These are phyloP conservation scores for Populus deltoides DNA, from an alignment of 345 rosid species.

Conservation along the genomic window DNA sequence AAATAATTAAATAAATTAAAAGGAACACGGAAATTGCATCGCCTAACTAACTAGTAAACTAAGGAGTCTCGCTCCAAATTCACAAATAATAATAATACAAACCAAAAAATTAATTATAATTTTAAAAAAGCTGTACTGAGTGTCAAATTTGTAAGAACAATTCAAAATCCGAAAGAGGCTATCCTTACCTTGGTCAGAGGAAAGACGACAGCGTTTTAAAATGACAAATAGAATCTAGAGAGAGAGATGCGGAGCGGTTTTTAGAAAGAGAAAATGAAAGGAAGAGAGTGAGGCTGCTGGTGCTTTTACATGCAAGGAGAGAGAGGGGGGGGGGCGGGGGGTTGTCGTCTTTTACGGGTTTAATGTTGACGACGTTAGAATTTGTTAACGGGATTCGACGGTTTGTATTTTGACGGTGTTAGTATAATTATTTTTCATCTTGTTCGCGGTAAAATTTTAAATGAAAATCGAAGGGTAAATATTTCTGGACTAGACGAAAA, in stretches of 20 bases:
- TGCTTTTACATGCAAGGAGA: neutral
- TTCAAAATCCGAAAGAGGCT: neutral
- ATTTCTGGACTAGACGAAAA: too few relatives aligned
- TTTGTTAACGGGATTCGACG: neutral
- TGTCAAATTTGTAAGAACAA: constrained; percentile 20
- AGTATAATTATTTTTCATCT: neutral
- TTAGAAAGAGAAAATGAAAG: constrained; percentile 13
- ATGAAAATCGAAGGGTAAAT: neutral
- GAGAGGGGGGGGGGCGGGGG: constrained; percentile 32
- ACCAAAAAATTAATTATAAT: constrained; percentile 8
- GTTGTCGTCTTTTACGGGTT: constrained; percentile 55
- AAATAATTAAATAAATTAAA: constrained; percentile 10
- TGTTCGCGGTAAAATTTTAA: constrained; percentile 14
- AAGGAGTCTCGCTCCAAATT: constrained; percentile 32
- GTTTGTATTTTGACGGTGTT: constrained; percentile 30
- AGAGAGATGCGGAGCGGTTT: neutral
- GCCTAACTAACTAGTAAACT: constrained; percentile 32
- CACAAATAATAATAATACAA: constrained; percentile 21
- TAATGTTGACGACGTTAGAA: constrained; percentile 41
- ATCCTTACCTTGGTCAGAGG: constrained; percentile 11
- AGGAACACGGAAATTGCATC: constrained; percentile 31
- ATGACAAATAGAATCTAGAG: constrained; percentile 2
- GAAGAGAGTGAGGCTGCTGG: constrained; percentile 18
- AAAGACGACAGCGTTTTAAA: constrained; percentile 15
- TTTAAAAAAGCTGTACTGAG: constrained; percentile 9